Evolutionary conservation across 2,329 filamentous ascomycete species (phyloP).

Genomic region (Botryotinia narcissicola): DNA sequence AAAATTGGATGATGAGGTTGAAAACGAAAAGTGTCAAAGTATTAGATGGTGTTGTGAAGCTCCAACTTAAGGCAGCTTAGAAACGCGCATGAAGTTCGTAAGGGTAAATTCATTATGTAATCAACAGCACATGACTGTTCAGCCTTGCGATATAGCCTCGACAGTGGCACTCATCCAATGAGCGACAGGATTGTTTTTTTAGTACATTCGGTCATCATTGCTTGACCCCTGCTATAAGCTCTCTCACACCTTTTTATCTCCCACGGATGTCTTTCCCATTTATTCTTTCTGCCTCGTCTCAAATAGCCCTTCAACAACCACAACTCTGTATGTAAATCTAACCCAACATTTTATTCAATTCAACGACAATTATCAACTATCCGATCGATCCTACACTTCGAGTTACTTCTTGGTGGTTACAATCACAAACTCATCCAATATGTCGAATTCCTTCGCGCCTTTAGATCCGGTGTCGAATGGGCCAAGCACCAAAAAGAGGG

Average conservation of each 20-base stretch:
- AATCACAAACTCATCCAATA: constrained; percentile 27
- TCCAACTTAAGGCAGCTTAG: constrained; percentile 26
- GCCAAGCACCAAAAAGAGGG: constrained; percentile 66
- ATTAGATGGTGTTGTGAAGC: constrained; percentile 21
- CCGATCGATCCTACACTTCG: neutral
- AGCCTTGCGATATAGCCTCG: constrained; percentile 18
- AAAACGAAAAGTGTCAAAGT: constrained; percentile 14
- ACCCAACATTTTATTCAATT: neutral
- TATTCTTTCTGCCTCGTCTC: constrained; percentile 1
- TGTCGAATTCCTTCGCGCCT: constrained; percentile 45
- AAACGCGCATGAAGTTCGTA: constrained; percentile 19
- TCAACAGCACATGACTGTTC: constrained; percentile 6
- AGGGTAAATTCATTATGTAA: constrained; percentile 12
- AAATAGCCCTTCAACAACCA: neutral
- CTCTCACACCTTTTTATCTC: constrained; percentile 6
- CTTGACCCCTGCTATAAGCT: constrained; percentile 6
- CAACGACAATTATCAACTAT: neutral
- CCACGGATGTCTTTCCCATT: constrained; percentile 1
- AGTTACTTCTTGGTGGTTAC: constrained; percentile 2
- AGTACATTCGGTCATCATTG: constrained; percentile 19
- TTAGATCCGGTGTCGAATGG: constrained; percentile 49
- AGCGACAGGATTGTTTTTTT: neutral
- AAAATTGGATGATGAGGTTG: neutral
- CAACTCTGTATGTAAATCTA: neutral
- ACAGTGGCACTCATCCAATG: neutral